Evolutionary conservation across 2,329 filamentous ascomycete species (phyloP).

Genomic region (Paecilomyces fulvus): DNA sequence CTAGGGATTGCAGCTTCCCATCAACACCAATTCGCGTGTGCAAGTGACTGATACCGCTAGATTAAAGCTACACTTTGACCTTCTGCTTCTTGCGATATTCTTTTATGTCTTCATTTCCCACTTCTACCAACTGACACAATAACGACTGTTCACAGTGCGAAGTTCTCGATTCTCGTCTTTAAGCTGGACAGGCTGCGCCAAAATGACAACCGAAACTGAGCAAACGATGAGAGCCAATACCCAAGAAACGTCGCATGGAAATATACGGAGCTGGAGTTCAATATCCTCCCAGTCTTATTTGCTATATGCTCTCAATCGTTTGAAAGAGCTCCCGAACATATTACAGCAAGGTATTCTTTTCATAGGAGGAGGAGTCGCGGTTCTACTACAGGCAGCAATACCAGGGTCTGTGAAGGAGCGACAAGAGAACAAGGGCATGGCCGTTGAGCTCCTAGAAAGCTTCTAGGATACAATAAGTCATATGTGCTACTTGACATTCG

Average conservation of each 20-base stretch:
- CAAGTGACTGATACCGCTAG: too few relatives aligned
- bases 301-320: slow-evolving; percentile 21
- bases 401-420: slow-evolving; percentile 16
- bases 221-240: neutral
- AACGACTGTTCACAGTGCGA: neutral
- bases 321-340: slow-evolving; percentile 27
- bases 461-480: slow-evolving; percentile 24
- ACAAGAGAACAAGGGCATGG: slow-evolving; percentile 12
- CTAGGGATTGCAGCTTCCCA: too few relatives aligned
- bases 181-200: neutral
- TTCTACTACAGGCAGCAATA: slow-evolving; percentile 26
- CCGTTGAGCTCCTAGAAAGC: slow-evolving; percentile 21
- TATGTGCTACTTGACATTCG: slow-evolving; percentile 27
- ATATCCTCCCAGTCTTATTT: slow-evolving; percentile 10
- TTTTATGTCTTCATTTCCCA: too few relatives aligned
- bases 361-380: slow-evolving; percentile 24
- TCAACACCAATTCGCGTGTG: too few relatives aligned
- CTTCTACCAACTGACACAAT: neutral
- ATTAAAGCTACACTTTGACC: neutral
- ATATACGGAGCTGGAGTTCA: slow-evolving; percentile 1
- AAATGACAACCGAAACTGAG: neutral
- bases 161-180: neutral
- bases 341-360: slow-evolving; percentile 27
- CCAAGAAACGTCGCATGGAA: slow-evolving; percentile 9
- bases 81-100: too few relatives aligned